Evolutionary conservation across 495 filamentous ascomycete genomes (phyloP), one percentile per base, ranked within the genome.

Genomic region (Penicillium bialowiezense): DNA sequence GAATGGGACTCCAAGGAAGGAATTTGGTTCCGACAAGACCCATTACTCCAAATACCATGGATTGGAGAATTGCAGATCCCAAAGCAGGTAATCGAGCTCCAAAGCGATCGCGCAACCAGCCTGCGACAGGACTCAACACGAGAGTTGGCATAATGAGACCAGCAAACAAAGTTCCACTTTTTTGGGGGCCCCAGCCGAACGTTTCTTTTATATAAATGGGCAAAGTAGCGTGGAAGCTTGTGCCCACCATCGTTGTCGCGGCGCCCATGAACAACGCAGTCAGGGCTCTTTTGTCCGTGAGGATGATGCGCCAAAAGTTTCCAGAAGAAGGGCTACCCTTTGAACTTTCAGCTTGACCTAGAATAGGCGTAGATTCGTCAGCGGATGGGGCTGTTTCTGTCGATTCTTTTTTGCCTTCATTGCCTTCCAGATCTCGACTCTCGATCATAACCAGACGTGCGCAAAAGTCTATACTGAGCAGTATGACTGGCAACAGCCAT

Each of bases 371-470:
- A 36, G 33, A 6, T 5, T 36, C 33, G 8, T 9, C n/a, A n/a
- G n/a, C n/a, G n/a, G n/a, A 7, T 7, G 14, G 8, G 8, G n/a
- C 1, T 5, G 12, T 15, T 18, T 7, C 12, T 36, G 33, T 36
- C 33, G 14, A 5, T 36, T 36, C 33, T 17, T 17, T 12, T 2
- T 5, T 17, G 33, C 33, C 8, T 8, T 2, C 17, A 36, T 7
- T 14, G 17, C 2, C 5, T 7, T 36, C 33, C 33, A 36, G 13
- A 3, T 7, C 5, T 36, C 33, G 33, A 7, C 13, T 57, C 19
- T 62, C 63, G 26, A 64, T 45, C 52, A 65, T 59, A 17, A 68
- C 15, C 21, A 68, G 3, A 9, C 62, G 52, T 1, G 42, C 37
- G 5, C 54, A n/a, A 7, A 67, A 41, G 35, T 64, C 60, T 5